Base-by-base conservation (phyloP, 2,329 filamentous ascomycete genomes). In the Raffaelea albimanens region DNA sequence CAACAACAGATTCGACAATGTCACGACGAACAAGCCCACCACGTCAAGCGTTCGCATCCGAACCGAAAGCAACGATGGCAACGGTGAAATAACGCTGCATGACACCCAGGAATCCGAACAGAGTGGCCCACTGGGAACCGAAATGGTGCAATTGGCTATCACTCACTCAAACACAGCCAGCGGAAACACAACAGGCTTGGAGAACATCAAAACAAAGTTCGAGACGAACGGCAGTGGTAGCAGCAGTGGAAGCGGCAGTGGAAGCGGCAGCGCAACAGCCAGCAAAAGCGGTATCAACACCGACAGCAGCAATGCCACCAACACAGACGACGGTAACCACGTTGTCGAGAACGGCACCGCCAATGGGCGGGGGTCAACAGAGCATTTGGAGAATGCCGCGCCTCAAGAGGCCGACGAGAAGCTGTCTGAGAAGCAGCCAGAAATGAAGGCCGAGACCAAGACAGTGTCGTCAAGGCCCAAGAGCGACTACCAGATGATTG, bases 131-230 rank as follows among this genome's bases (percentile, higher is more conserved):
- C 36, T 46, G 3, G 47, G 49, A 3, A 43, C 52, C 2, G 52
- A 54, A 36, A 54, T 54, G 52, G 49, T 54, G 1, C 49, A 54
- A 33, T 42, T 53, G 14, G 46, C 51, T 3, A 52, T 50, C 9
- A 43, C 45, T 23, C 29, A 18, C 2, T 47, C 39, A 2, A 39
- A 22, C 4, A 21, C n/a, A 2, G 34, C 34, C n/a, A n/a, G 34
- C 34, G 14, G 18, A 16, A 10, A 19, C 34, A 14, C 19, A 11
- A 29, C 20, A 1, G 23, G 45, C 10, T 2, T 38, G 16, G 40
- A 25, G 3, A 39, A 33, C 5, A 47, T 16, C 13, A 10, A 18
- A 18, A 5, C 23, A 14, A 20, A 9, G 8, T 9, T 9, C 7
- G 13, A n/a, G n/a, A 19, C 8, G 16, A 44, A 18, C 4, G 18